These are phyloP conservation scores for Neurospora sp. DNA, from an alignment of 495 filamentous ascomycete genomes.

Conservation along the genomic window DNA sequence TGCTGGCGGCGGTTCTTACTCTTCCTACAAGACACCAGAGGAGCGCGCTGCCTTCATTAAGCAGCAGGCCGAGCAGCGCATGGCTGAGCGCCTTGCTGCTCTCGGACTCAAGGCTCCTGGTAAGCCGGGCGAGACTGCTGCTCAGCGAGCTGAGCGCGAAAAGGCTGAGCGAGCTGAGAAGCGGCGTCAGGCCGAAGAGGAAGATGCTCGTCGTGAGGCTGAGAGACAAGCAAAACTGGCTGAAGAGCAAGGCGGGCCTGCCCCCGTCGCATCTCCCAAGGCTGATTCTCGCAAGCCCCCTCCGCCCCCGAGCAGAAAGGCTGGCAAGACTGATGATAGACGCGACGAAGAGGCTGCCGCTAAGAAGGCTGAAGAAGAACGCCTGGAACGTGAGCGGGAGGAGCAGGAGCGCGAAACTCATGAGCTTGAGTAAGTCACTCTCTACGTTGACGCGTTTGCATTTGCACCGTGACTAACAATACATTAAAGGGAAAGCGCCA, in stretches of 20 bases:
- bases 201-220: slow-evolving; percentile 82
- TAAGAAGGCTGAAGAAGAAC: slow-evolving; percentile 42
- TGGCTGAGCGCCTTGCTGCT: slow-evolving; percentile 95
- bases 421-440: slow-evolving; percentile 69
- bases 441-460: not conserved
- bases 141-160: slow-evolving; percentile 82
- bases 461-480: slow-evolving; percentile 19
- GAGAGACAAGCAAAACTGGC: slow-evolving; percentile 78
- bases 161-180: slow-evolving; percentile 78
- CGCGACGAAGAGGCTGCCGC: slow-evolving; percentile 43
- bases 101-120: slow-evolving; percentile 76
- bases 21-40: slow-evolving; percentile 79
- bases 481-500: slow-evolving; percentile 58
- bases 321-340: slow-evolving; percentile 43
- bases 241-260: slow-evolving; percentile 65
- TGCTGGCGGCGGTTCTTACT: slow-evolving; percentile 48
- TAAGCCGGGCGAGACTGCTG: slow-evolving; percentile 61
- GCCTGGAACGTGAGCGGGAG: slow-evolving; percentile 58
- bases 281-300: slow-evolving; percentile 66
- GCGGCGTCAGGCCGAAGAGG: slow-evolving; percentile 80
- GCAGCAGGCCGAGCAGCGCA: slow-evolving; percentile 90
- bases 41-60: slow-evolving; percentile 93
- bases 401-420: slow-evolving; percentile 64
- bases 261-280: slow-evolving; percentile 40
- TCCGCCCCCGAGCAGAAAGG: slow-evolving; percentile 74